Evolutionary conservation across 2,329 filamentous ascomycete genomes (phyloP), one percentile per base, ranked within the genome.

Genomic region (Elsinoe perseae): DNA sequence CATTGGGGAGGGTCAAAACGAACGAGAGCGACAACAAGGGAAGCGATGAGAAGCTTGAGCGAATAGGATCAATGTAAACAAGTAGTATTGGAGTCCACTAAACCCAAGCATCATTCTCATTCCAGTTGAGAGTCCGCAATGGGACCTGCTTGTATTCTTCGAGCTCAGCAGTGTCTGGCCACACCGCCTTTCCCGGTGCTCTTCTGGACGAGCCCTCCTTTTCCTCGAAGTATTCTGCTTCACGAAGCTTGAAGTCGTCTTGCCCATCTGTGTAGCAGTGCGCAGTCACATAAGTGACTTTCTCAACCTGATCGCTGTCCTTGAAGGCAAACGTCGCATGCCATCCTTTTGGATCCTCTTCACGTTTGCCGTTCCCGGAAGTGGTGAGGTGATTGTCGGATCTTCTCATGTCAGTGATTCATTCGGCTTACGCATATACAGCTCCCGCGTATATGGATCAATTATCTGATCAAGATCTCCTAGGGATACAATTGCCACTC

Each of bases 11-110:
- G 27, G 48, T 52, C 3, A 23, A n/a, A 8, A 52, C 48, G 14
- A 52, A 36, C 16, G 28, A 36, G 16, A 52, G 28, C n/a, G 27
- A 52, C 28, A 27, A 4, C 30, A 50, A 50, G 23, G 58, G 20
- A 10, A 34, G 30, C 12, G 48, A 52, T 10, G 48, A 52, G 48
- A 34, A 27, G 57, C 52, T n/a, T 61, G 62, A 14, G 65, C 16
- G 40, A 36, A 14, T 14, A 4, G 32, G 32, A 6, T 14, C 32
- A 14, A 14, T 36, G 9, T 36, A 36, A 14, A 36, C 12, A 7
- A 36, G 10, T 7, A 14, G n/a, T 36, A 36, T 6, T 12, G n/a
- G n/a, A n/a, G n/a, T n/a, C n/a, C n/a, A n/a, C n/a, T n/a, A n/a
- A n/a, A n/a, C n/a, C n/a, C n/a, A n/a, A n/a, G n/a, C n/a, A n/a